Conservation (phyloP, 2,329 filamentous ascomycete genomes). For the Epicoccum sorghinum region DNA sequence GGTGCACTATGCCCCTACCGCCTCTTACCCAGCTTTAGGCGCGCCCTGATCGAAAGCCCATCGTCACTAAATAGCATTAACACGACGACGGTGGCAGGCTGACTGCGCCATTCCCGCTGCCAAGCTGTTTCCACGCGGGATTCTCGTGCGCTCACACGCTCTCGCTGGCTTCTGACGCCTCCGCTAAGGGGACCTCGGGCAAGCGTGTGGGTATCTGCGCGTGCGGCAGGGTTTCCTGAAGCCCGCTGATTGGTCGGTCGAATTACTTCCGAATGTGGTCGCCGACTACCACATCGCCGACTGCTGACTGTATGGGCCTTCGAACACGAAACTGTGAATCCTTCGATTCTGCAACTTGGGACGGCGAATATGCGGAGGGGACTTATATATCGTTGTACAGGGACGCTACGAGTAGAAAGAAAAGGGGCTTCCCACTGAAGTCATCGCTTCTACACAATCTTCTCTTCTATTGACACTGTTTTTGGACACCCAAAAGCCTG, state of each 20-base stretch:
- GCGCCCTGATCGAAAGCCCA: conserved; percentile 1
- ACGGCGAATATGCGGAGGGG: conserved; percentile 8
- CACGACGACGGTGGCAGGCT: background rate
- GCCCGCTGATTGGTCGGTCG: conserved; percentile 6
- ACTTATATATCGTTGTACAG: conserved; percentile 8
- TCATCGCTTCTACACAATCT: no score
- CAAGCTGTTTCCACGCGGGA: conserved; percentile 11
- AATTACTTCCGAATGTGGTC: conserved; percentile 17
- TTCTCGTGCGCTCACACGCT: conserved; percentile 15
- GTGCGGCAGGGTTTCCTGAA: background rate
- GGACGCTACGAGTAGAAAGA: background rate
- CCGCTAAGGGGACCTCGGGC: conserved; percentile 16
- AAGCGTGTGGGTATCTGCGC: conserved; percentile 8
- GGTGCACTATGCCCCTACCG: conserved; percentile 1
- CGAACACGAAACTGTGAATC: conserved; percentile 16
- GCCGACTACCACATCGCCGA: conserved; percentile 21
- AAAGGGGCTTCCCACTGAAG: no score
- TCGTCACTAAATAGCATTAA: conserved; percentile 12
- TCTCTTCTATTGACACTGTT: no score
- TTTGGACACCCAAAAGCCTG: background rate
- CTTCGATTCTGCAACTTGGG: conserved; percentile 2
- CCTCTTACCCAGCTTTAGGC: conserved; percentile 14
- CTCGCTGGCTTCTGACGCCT: conserved; percentile 9
- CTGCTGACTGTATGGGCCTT: conserved; percentile 18
- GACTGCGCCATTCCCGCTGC: conserved; percentile 15